Evolutionary conservation across 805 yeast genomes (phyloP), one percentile per base, ranked within the genome.

Genomic region (Nakazawaea siamensis): DNA sequence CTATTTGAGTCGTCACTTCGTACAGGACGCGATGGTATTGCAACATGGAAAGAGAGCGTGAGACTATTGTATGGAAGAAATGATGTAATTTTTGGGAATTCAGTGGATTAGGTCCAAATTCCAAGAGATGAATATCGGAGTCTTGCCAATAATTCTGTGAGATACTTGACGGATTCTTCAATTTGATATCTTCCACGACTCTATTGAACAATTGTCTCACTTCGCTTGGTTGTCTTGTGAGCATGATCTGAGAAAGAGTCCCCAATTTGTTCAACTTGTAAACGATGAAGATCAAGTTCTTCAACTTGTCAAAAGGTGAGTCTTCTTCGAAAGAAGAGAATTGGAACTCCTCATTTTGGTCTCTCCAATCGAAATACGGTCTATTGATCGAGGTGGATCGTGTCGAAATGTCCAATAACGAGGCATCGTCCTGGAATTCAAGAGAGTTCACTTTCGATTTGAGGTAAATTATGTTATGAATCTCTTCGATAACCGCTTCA

Each of bases 401-500:
- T 44, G 73, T 77, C 3, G 56, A 47, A 20, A 74, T 60, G 48
- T 76, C 83, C 30, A 21, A 16, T 27, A 41, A 30, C n/a, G 15
- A 19, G 29, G 28, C 16, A n/a, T 16, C 19, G 12, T 30, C 25
- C 5, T 30, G 27, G 15, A 26, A 15, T 15, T 27, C 14, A 3
- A 12, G 9, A 29, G 33, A 33, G 31, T 37, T 37, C 24, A 33
- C 19, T 18, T 33, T 33, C 30, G 43, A 42, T 45, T 73, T 76
- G 27, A 80, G 60, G 47, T 79, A 84, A n/a, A 83, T 60, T 37
- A 83, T 79, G 31, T 66, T 69, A 39, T 74, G 77, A 27, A 86
- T 58, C 48, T 87, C 95, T 42, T 83, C 94, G n/a, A 83, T 61
- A 14, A 88, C 61, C 42, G 73, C 72, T 31, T 79, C 86, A 47